Base-by-base conservation (phyloP, 1,284 basidiomycete genomes). In the Anthracocystis panici-leucophaei region DNA sequence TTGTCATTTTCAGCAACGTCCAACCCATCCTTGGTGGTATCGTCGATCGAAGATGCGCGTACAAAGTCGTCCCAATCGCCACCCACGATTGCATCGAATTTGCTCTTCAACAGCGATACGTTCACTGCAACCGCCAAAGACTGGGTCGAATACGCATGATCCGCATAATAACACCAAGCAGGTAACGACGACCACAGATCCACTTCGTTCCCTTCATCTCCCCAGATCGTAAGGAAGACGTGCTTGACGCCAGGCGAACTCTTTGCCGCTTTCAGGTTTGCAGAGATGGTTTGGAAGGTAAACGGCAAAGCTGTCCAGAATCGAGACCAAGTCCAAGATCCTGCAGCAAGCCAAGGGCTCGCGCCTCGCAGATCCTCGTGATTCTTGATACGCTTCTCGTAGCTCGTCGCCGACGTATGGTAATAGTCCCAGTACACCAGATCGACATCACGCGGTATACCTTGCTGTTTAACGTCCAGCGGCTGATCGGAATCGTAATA, bases 251-350 rank as follows among this genome's bases (percentile, higher is more conserved):
- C 84, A 0, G 77, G 72, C 0, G 57, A 57, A 1, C 64, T 66
- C 49, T 85, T 86, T 16, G 79, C 78, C 10, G 86, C 86, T 23
- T 79, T 81, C 75, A 86, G 79, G 46, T 77, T 82, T 2, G 86
- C 85, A 23, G 74, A 41, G 33, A 84, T 78, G 1, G 86, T 86
- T n/a, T 82, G 83, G 51, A 86, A 86, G 0, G 86, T 85, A 68
- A 86, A 86, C 0, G 85, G 85, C 2, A 86, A 61, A 5, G 85
- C 85, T 5, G 85, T 85, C 86, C 86, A 86, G 64, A 86, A 86
- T 11, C 85, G 81, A 31, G 77, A 78, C 85, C 86, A 86, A 1
- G 85, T 86, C 86, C 85, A 86, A 5, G 80, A 77, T 5, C 86
- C 86, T 4, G 73, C 77, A 1, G 86, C 86, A 72, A 86, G 82